A percentile compares a stretch with the other conserved stretches of the same genome.
phyloP scores from a whole-genome alignment of 1,284 basidiomycete genomes.

The Ustilago tritici region DNA sequence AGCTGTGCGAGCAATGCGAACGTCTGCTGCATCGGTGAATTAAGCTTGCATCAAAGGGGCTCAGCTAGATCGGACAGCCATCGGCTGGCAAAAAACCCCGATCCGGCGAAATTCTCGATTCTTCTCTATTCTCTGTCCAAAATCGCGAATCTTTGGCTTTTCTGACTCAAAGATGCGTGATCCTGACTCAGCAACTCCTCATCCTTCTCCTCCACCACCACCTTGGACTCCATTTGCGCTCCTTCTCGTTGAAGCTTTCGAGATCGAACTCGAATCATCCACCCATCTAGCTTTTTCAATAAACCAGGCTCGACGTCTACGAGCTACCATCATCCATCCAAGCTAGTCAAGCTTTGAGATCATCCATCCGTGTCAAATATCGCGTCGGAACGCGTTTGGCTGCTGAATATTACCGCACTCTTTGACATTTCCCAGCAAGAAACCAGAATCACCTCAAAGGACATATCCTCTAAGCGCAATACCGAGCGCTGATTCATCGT shows the following conservation, averaged over 20 bases:
- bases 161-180: conserved; percentile 29
- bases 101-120: conserved; percentile 24
- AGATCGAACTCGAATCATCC: background rate
- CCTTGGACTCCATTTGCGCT: background rate
- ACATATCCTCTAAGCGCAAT: background rate
- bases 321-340: background rate
- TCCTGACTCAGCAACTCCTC: conserved; percentile 42
- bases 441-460: background rate
- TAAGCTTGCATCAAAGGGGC: background rate
- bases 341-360: background rate
- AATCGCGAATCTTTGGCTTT: background rate
- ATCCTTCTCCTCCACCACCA: conserved; percentile 25
- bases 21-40: conserved; percentile 4
- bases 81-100: conserved; percentile 6
- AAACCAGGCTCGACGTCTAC: background rate
- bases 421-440: conserved; percentile 3
- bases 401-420: background rate
- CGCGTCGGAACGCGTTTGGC: conserved; percentile 6
- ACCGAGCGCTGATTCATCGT: background rate
- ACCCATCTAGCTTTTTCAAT: background rate
- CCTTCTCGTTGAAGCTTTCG: background rate
- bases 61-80: conserved; percentile 1
- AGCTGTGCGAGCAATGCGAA: background rate
- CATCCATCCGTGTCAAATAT: background rate
- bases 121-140: background rate